Percentiles rank a stretch among this genome's conserved stretches.
Evolutionary conservation across 768 basidiomycete species (phyloP).

Genomic region (Collybiopsis luxurians): DNA sequence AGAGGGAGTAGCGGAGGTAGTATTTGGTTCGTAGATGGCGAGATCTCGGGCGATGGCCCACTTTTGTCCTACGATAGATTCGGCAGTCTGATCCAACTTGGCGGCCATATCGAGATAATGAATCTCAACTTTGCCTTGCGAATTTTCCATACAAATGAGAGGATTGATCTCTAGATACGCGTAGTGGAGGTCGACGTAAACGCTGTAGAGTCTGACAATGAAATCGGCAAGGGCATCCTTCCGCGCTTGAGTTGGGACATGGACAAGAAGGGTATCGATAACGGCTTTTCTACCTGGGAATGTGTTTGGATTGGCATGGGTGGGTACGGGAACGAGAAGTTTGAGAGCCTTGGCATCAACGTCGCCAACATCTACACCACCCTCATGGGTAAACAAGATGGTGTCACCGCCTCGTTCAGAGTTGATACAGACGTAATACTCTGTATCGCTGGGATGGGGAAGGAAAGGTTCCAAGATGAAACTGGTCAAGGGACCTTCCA

Average conservation of each 20-base stretch:
- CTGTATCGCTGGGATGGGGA: slow-evolving; percentile 89
- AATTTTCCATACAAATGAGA: slow-evolving; percentile 68
- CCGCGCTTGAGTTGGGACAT: slow-evolving; percentile 75
- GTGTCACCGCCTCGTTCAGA: slow-evolving; percentile 92
- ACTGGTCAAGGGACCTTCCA: slow-evolving; percentile 93
- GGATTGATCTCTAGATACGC: slow-evolving; percentile 99
- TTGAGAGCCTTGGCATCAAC: slow-evolving; percentile 96
- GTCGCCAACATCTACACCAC: slow-evolving; percentile 98
- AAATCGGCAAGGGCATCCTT: slow-evolving; percentile 94
- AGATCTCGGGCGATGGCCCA: slow-evolving; percentile 97
- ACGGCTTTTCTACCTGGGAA: slow-evolving; percentile 86
- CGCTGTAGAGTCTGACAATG: slow-evolving; percentile 90
- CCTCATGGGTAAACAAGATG: slow-evolving; percentile 98
- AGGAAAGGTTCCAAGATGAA: slow-evolving; percentile 99
- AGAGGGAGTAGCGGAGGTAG: slow-evolving; percentile 42
- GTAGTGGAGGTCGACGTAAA: slow-evolving; percentile 98
- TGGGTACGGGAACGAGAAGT: slow-evolving; percentile 74
- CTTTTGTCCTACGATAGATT: slow-evolving; percentile 96
- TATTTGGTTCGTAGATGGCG: slow-evolving; percentile 55
- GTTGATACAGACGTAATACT: slow-evolving; percentile 98
- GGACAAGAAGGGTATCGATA: slow-evolving; percentile 69
- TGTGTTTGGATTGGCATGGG: slow-evolving; percentile 32
- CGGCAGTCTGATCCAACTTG: slow-evolving; percentile 99
- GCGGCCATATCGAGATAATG: slow-evolving; percentile 99
- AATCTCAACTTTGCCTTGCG: slow-evolving; percentile 63